Conservation (phyloP, 192 early-diverging fungal species). For the Coemansia sp. region DNA sequence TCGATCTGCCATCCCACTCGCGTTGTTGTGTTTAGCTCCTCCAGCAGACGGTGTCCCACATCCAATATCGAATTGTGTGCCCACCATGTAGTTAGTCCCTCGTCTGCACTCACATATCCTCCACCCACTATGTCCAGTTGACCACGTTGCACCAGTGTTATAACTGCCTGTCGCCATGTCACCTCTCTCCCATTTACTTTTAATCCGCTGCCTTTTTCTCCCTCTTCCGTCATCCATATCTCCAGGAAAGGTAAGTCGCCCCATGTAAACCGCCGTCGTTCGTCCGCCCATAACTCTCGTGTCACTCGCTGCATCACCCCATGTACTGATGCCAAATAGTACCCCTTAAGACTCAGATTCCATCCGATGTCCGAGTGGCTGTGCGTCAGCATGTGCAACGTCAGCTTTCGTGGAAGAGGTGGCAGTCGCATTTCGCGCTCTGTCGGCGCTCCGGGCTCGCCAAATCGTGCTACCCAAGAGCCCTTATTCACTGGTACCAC, state of each 20-base stretch:
- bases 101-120: conserved; percentile 48
- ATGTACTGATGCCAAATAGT: conserved; percentile 37
- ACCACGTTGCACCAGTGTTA: conserved; percentile 19
- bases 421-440: conserved; percentile 10
- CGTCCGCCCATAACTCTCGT: conserved; percentile 24
- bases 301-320: conserved; percentile 27
- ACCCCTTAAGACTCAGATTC: conserved; percentile 45
- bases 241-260: conserved; percentile 48
- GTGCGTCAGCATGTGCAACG: conserved; percentile 45
- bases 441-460: conserved; percentile 32
- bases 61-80: conserved; percentile 41
- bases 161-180: conserved; percentile 39
- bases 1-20: conserved; percentile 46
- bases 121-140: conserved; percentile 41
- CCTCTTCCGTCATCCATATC: conserved; percentile 46
- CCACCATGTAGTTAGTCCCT: conserved; percentile 52
- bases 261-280: conserved; percentile 41
- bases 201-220: conserved; percentile 10
- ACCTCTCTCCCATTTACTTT: conserved; percentile 1
- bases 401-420: conserved; percentile 22
- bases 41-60: conserved; percentile 29
- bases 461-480: conserved; percentile 31
- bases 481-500: conserved; percentile 35
- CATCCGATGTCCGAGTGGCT: conserved; percentile 51
- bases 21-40: conserved; percentile 24